Evolutionary conservation across 306 rosid species (phyloP), one percentile per base, ranked within the genome.

Genomic region (Luffa acutangula): DNA sequence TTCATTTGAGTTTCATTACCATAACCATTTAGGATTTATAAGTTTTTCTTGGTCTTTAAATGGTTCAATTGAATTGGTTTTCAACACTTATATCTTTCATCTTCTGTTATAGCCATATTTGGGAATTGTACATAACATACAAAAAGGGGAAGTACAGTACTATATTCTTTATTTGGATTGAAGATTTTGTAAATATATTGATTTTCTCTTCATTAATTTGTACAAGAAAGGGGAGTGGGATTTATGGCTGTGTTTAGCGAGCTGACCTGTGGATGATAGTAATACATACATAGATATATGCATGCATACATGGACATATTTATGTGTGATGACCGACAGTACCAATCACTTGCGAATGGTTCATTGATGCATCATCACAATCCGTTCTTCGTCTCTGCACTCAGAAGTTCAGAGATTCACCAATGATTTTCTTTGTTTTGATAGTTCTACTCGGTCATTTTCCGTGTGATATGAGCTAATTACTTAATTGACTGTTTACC

Each of bases 401-500:
- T 20, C n/a, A 7, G 10, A 34, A 64, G 45, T 64, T 33, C 0
- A 25, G 45, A 64, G 45, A 33, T 14, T 33, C 45, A 34, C 9
- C 13, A 11, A 64, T 36, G 14, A 36, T 64, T 64, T 36, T 62
- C 69, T 33, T 31, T n/a, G 2, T 34, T 11, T 59, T 25, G 34
- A 59, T 25, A 20, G 36, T 58, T 31, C 70, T 10, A 37, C 21
- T 66, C 34, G 14, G 73, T 31, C 15, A 34, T 31, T 33, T 41
- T 5, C 39, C 21, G 48, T 17, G 41, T 7, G 46, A 18, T 33
- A 15, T 20, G 43, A 43, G 12, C 21, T 37, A 57, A 70, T 4
- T 15, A 60, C 66, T 14, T 75, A 33, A 37, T 18, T 56, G 78
- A 45, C 56, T 17, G 18, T 76, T 80, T 9, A 84, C 59, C 75